These are phyloP conservation scores for Plantago coronopus DNA, from an alignment of 305 asterid genomes.

Conservation along the genomic window DNA sequence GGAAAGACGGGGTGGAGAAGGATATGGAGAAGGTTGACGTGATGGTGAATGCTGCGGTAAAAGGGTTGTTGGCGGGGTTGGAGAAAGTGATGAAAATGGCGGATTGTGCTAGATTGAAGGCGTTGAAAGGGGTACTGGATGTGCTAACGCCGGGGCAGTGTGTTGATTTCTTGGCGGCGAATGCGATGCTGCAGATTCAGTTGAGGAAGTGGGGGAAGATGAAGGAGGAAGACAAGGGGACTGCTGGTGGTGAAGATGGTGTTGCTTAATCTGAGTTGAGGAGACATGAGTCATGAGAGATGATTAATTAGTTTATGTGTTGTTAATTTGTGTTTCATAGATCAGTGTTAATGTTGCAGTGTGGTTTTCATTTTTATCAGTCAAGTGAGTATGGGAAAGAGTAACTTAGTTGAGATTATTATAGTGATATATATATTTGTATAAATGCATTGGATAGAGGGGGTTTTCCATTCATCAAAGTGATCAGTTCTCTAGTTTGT, in stretches of 20 bases:
- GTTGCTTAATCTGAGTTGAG: no score
- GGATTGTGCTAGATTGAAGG: conserved; percentile 58
- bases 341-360: no score
- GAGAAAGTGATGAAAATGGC: conserved; percentile 74
- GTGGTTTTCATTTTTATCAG: no score
- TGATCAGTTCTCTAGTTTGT: no score
- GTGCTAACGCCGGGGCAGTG: conserved; percentile 45
- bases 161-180: conserved; percentile 49
- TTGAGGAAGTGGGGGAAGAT: conserved; percentile 46
- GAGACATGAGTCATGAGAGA: no score
- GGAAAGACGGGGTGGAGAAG: not conserved
- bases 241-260: not conserved
- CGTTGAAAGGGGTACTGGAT: conserved; percentile 57
- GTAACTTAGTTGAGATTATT: no score
- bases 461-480: no score
- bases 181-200: conserved; percentile 43
- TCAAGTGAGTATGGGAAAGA: no score
- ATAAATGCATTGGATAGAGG: no score
- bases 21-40: conserved; percentile 22
- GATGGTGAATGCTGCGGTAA: conserved; percentile 41
- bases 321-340: no score
- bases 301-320: no score
- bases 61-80: conserved; percentile 34
- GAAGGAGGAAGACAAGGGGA: not conserved
- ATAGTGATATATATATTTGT: no score